Base-by-base conservation (phyloP, 371 early-diverging fungal genomes). In the Mortierella sp. region DNA sequence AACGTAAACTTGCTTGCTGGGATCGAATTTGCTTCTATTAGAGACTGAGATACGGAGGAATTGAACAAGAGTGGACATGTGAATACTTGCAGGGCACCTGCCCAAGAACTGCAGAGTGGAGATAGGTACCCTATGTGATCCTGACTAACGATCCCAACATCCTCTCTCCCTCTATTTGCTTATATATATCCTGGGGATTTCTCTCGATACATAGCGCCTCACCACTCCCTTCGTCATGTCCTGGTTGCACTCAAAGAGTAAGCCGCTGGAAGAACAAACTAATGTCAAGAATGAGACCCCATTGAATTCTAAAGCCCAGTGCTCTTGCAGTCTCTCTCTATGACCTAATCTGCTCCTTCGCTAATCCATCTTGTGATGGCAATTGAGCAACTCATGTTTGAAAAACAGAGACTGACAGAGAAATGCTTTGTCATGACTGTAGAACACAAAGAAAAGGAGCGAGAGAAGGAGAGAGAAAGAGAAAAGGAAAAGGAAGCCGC, bases 211-310 rank as follows among this genome's bases (percentile, higher is more conserved):
- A 58, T 35, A 58, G 55, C 55, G 28, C 55, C 6, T 43, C 32
- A 20, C 55, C 61, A 18, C 24, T 55, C 28, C 55, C 55, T 5
- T 55, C 68, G 43, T 40, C 72, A 75, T 75, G 75, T 80, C 80
- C 63, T 80, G 80, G 80, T 72, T 80, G 75, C 80, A 80, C 59
- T 80, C 80, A 26, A 80, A 80, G 59, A 80, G 78, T 78, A 78
- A 73, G 78, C 35, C n/a, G 26, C 45, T 1, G 28, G 18, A 51
- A 35, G 40, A 51, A 16, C 14, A 14, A 11, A 12, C 45, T 39
- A 32, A 16, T 45, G 32, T 1, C 40, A 12, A 26, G 9, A 16
- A 18, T 9, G 45, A 43, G 10, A 47, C 5, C 3, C 28, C 5
- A 11, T 39, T 37, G 30, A 61, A 26, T 20, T 35, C 35, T 11